phyloP scores from a whole-genome alignment of 1,284 basidiomycete genomes.

The Porogramme epimiltina region DNA sequence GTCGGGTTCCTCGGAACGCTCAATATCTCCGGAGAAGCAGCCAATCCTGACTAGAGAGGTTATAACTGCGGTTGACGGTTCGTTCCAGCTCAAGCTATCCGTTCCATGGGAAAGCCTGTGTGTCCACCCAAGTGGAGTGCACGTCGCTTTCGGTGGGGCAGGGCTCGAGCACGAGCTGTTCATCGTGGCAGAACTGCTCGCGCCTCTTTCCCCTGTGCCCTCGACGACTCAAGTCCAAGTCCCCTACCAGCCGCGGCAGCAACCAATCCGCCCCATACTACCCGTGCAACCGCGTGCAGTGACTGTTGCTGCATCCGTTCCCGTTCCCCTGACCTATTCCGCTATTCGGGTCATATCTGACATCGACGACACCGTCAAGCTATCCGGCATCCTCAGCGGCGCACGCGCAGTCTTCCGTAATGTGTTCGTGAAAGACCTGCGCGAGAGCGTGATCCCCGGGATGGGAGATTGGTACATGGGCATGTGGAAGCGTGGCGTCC shows the following conservation, averaged over 20 bases:
- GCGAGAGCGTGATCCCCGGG: conserved; percentile 80
- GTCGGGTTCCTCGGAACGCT: conserved; percentile 25
- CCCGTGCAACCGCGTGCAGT: conserved; percentile 10
- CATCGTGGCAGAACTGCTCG: conserved; percentile 55
- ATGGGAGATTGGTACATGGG: conserved; percentile 83
- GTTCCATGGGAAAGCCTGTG: conserved; percentile 72
- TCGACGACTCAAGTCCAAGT: conserved; percentile 25
- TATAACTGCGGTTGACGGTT: conserved; percentile 65
- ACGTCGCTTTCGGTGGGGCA: conserved; percentile 59
- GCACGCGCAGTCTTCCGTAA: conserved; percentile 77
- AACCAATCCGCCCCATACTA: background rate
- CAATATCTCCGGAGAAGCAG: conserved; percentile 27
- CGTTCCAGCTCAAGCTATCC: conserved; percentile 64
- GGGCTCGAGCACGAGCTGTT: conserved; percentile 57
- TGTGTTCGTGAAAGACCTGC: conserved; percentile 76
- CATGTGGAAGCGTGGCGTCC: conserved; percentile 69
- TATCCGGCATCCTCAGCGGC: conserved; percentile 72
- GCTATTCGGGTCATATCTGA: conserved; percentile 85
- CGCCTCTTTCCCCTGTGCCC: conserved; percentile 30
- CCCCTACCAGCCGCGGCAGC: conserved; percentile 17
- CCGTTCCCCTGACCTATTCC: conserved; percentile 55
- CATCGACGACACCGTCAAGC: conserved; percentile 93
- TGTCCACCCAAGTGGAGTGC: conserved; percentile 56
- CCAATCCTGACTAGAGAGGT: conserved; percentile 55
- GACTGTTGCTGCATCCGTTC: conserved; percentile 34